Evolutionary conservation across 441 rosid genomes (phyloP).

Genomic region (Mallotus japonicus): DNA sequence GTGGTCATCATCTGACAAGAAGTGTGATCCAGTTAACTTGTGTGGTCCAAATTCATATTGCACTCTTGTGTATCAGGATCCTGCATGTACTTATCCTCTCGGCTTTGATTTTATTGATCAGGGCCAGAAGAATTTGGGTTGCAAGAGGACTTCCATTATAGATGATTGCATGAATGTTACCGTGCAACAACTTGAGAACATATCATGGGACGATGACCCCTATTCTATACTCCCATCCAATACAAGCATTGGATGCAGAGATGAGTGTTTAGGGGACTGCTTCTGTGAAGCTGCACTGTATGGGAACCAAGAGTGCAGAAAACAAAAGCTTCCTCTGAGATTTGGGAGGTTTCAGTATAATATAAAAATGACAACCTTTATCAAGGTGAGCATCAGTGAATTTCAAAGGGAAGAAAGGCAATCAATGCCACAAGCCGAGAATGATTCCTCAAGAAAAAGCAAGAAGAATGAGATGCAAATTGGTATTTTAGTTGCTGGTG

Average conservation of each 20-base stretch:
- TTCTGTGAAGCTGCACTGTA: too few relatives aligned
- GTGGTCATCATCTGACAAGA: constrained; percentile 14
- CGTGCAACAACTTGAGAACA: constrained; percentile 7
- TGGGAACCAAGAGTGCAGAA: too few relatives aligned
- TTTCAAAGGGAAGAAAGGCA: too few relatives aligned
- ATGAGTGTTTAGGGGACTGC: too few relatives aligned
- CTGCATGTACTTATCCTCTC: constrained; percentile 26
- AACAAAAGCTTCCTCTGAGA: too few relatives aligned
- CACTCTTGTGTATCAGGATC: background rate
- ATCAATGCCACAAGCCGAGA: too few relatives aligned
- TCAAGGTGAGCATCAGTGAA: too few relatives aligned
- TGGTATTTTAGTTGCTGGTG: too few relatives aligned
- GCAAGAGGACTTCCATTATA: constrained; percentile 20
- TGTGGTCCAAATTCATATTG: constrained; percentile 39
- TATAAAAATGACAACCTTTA: too few relatives aligned
- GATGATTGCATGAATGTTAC: constrained; percentile 14
- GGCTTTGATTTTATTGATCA: constrained; percentile 18
- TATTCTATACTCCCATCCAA: constrained; percentile 7
- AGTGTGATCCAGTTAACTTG: constrained; percentile 26
- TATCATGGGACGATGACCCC: constrained; percentile 18
- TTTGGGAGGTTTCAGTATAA: too few relatives aligned
- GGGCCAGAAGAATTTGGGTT: constrained; percentile 21
- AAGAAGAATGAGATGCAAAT: too few relatives aligned
- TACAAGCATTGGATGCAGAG: constrained; percentile 1
- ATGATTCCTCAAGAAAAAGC: too few relatives aligned